Percentiles rank a stretch among this genome's conserved stretches.
These are phyloP conservation scores for Cryptococcus neoformans DNA, from an alignment of 1,284 basidiomycete species.

Conservation along the genomic window DNA sequence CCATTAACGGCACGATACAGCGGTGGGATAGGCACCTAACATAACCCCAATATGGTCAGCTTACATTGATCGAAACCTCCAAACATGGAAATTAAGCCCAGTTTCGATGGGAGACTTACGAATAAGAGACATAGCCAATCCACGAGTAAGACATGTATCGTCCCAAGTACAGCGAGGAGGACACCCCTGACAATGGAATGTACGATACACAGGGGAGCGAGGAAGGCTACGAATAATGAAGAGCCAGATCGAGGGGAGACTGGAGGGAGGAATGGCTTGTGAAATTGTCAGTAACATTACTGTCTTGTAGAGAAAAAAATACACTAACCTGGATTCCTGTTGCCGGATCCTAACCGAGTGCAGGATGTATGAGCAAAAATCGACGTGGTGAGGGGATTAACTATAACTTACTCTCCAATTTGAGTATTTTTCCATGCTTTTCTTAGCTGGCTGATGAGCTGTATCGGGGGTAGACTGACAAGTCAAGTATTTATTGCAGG, in stretches of 20 bases:
- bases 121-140: slow-evolving; percentile 25
- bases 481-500: no score
- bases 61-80: background rate
- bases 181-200: slow-evolving; percentile 15
- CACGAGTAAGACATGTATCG: slow-evolving; percentile 31
- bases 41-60: slow-evolving; percentile 2
- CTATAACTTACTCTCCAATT: slow-evolving; percentile 45
- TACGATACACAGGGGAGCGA: slow-evolving; percentile 13
- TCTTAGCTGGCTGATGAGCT: no score
- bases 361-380: slow-evolving; percentile 7
- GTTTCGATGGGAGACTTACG: slow-evolving; percentile 17
- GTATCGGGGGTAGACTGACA: no score
- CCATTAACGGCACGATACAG: slow-evolving; percentile 14
- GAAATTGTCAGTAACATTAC: slow-evolving; percentile 1
- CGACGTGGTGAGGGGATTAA: background rate
- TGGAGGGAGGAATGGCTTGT: slow-evolving; percentile 35
- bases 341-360: slow-evolving; percentile 36
- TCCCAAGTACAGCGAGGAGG: slow-evolving; percentile 20
- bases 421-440: slow-evolving; percentile 49
- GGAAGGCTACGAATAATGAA: slow-evolving; percentile 19
- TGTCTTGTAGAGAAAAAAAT: background rate
- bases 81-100: background rate
- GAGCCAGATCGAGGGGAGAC: slow-evolving; percentile 21
- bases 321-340: slow-evolving; percentile 46
- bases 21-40: slow-evolving; percentile 24